Conservation (phyloP, 495 filamentous ascomycete species). For the Trichoderma asperelloides region DNA sequence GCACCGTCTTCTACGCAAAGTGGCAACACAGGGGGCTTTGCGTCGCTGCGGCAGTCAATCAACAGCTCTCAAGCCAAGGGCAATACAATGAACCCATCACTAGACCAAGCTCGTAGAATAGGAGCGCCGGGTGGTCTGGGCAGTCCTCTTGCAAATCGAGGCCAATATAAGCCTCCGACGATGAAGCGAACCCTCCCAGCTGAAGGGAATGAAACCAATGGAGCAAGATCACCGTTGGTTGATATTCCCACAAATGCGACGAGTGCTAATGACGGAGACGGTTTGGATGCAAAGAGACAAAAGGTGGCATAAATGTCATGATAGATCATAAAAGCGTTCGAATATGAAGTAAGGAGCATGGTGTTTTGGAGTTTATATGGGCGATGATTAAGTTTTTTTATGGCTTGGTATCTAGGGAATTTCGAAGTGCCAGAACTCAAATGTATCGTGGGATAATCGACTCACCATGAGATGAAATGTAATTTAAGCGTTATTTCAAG, state of each 20-base stretch:
- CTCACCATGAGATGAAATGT: not conserved
- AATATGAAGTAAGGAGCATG: not conserved
- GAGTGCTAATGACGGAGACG: conserved; percentile 14
- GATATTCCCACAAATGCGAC: conserved; percentile 31
- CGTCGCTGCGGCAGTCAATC: conserved; percentile 17
- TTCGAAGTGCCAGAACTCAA: not conserved
- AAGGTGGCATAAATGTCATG: conserved; percentile 20
- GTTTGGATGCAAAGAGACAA: conserved; percentile 33
- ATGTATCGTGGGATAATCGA: not conserved
- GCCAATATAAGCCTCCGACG: conserved; percentile 50
- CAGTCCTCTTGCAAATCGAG: conserved; percentile 50
- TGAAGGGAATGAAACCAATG: conserved; percentile 14
- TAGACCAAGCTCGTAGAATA: conserved; percentile 60
- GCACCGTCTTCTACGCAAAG: not conserved
- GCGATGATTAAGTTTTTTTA: not conserved
- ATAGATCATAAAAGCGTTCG: not conserved
- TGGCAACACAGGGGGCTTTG: conserved; percentile 13
- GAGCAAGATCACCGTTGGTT: conserved; percentile 24
- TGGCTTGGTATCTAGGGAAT: not conserved
- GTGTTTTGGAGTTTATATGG: not conserved
- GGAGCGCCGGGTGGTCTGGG: conserved; percentile 55
- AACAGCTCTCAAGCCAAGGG: conserved; percentile 15
- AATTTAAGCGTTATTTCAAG: not conserved
- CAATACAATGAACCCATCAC: conserved; percentile 61
- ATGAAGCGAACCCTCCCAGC: conserved; percentile 41